These are phyloP conservation scores for Termitomyces sp. DNA, from an alignment of 768 basidiomycete genomes.

Conservation along the genomic window DNA sequence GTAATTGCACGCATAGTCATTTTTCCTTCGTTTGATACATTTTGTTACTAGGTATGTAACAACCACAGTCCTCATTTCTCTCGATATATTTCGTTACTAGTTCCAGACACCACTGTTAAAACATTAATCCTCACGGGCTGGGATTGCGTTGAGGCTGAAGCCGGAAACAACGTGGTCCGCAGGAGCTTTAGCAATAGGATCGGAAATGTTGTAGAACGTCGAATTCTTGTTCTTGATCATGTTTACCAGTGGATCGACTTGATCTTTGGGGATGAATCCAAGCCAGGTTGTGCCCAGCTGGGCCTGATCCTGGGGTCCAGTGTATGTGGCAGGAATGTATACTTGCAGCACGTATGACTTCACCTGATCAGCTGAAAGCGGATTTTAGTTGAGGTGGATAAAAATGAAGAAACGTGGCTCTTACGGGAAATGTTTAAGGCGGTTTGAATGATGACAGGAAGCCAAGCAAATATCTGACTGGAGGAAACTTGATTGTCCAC, in stretches of 20 bases:
- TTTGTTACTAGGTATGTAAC: no score
- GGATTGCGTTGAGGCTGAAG: constrained; percentile 47
- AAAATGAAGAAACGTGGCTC: constrained; percentile 11
- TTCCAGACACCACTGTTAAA: no score
- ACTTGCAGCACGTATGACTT: constrained; percentile 57
- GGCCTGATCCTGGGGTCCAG: constrained; percentile 35
- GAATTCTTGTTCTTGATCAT: constrained; percentile 60
- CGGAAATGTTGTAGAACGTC: constrained; percentile 53
- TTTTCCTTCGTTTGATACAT: no score
- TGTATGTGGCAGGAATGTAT: constrained; percentile 56
- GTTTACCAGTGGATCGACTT: constrained; percentile 55
- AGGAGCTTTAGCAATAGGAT: constrained; percentile 43
- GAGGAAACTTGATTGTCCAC: constrained; percentile 47
- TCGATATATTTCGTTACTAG: no score
- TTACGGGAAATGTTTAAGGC: constrained; percentile 28
- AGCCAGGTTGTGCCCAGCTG: constrained; percentile 66
- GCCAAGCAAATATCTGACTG: constrained; percentile 73
- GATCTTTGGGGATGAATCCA: constrained; percentile 53
- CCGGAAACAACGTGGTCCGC: constrained; percentile 67
- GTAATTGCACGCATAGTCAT: no score
- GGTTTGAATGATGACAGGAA: constrained; percentile 39
- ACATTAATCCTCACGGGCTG: constrained; percentile 33
- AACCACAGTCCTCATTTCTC: no score
- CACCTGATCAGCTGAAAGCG: constrained; percentile 25
- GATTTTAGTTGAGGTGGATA: not conserved